A percentile compares a stretch with the other conserved stretches of the same genome.
These are phyloP conservation scores for Neurospora tetrasperma DNA, from an alignment of 495 filamentous ascomycete genomes.

Conservation along the genomic window DNA sequence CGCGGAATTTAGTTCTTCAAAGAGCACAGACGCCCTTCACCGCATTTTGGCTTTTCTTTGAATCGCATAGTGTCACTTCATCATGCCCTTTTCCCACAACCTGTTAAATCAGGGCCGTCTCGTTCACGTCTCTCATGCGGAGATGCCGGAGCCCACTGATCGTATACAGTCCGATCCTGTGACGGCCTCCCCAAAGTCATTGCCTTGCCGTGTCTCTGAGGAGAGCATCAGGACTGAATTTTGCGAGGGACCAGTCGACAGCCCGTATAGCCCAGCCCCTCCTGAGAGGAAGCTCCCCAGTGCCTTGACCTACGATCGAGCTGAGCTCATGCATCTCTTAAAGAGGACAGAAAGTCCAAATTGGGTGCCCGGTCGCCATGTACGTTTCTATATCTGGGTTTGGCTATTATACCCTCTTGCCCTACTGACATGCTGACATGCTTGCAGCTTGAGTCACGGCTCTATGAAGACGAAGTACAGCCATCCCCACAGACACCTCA, in stretches of 20 bases:
- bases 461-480: conserved; percentile 17
- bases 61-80: conserved; percentile 6
- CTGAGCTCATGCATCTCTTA: conserved; percentile 72
- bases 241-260: conserved; percentile 46
- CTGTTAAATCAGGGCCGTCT: conserved; percentile 22
- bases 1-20: neutral
- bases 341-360: conserved; percentile 71
- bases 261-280: conserved; percentile 17
- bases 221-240: conserved; percentile 47
- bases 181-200: conserved; percentile 2
- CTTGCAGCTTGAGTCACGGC: conserved; percentile 31
- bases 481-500: conserved; percentile 28
- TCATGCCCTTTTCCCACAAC: conserved; percentile 54
- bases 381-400: conserved; percentile 31
- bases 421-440: conserved; percentile 3
- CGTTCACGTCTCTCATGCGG: neutral
- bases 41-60: neutral
- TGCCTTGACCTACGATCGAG: conserved; percentile 44
- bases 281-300: conserved; percentile 19
- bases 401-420: neutral
- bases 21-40: neutral
- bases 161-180: conserved; percentile 11
- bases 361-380: conserved; percentile 58
- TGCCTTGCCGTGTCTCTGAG: conserved; percentile 31
- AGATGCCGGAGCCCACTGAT: conserved; percentile 3